Percentiles rank a stretch among this genome's conserved stretches.
Evolutionary conservation across 768 basidiomycete species (phyloP).

Genomic region (Jaapia argillacea): DNA sequence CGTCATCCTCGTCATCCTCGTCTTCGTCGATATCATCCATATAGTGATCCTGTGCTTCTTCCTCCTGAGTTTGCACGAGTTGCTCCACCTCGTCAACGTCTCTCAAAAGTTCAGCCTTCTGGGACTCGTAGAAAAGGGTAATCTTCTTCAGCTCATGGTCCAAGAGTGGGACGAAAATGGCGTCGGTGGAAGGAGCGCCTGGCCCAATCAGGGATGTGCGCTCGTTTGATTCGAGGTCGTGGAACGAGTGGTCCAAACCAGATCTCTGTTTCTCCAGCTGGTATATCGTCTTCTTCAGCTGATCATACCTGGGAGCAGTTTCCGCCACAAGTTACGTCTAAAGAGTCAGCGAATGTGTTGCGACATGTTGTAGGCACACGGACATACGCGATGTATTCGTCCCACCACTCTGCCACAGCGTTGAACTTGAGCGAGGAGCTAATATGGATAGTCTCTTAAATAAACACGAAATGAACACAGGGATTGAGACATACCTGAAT

Average conservation of each 20-base stretch:
- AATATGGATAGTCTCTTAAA: background rate
- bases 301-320: constrained; percentile 53
- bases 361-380: too few relatives aligned
- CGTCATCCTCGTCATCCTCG: constrained; percentile 47
- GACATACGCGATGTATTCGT: constrained; percentile 80
- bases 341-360: too few relatives aligned
- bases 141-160: constrained; percentile 83
- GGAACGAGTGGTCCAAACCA: constrained; percentile 23
- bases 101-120: constrained; percentile 62
- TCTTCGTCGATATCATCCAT: constrained; percentile 39
- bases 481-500: constrained; percentile 22
- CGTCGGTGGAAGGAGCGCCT: constrained; percentile 33
- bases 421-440: constrained; percentile 88
- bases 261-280: constrained; percentile 73
- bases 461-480: background rate
- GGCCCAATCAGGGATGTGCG: constrained; percentile 41
- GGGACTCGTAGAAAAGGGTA: constrained; percentile 61
- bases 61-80: constrained; percentile 50
- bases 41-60: constrained; percentile 39
- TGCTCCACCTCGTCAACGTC: constrained; percentile 51
- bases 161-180: constrained; percentile 61
- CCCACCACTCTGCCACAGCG: constrained; percentile 87
- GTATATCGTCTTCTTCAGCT: constrained; percentile 78
- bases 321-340: background rate
- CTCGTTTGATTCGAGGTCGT: constrained; percentile 62